phyloP scores from a whole-genome alignment of 2,329 filamentous ascomycete species.

The Pseudopyricularia cyperi region DNA sequence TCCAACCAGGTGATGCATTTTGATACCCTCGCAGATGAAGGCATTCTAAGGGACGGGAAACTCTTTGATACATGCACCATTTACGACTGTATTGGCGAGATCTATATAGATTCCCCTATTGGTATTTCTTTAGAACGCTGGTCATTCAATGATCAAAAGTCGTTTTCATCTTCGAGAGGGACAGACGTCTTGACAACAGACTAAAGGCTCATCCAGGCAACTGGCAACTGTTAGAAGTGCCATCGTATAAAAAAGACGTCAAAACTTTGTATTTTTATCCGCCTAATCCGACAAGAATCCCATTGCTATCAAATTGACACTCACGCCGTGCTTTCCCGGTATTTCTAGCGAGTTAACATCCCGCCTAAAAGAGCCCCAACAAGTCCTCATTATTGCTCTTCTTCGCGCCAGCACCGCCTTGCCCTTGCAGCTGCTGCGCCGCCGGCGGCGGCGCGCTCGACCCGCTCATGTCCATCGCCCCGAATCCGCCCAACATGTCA shows the following conservation, averaged over 20 bases:
- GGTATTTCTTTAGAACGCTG: too few species aligned
- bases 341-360: background rate
- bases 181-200: too few species aligned
- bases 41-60: too few species aligned
- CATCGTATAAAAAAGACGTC: too few species aligned
- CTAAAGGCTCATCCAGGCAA: too few species aligned
- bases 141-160: too few species aligned
- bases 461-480: slow-evolving; percentile 61
- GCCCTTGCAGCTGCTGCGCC: slow-evolving; percentile 37
- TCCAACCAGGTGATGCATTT: background rate
- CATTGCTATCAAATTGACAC: background rate
- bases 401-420: slow-evolving; percentile 26
- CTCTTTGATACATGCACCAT: too few species aligned
- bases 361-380: slow-evolving; percentile 37
- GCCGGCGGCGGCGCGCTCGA: slow-evolving; percentile 52
- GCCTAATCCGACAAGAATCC: background rate
- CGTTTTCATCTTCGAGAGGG: too few species aligned
- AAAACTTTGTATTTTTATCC: background rate
- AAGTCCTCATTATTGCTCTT: slow-evolving; percentile 49
- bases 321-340: background rate
- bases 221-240: too few species aligned
- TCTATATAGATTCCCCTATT: too few species aligned
- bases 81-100: too few species aligned
- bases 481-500: slow-evolving; percentile 85
- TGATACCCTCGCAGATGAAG: background rate